These are phyloP conservation scores for Tricholoma terreum DNA, from an alignment of 768 basidiomycete species.

Conservation along the genomic window DNA sequence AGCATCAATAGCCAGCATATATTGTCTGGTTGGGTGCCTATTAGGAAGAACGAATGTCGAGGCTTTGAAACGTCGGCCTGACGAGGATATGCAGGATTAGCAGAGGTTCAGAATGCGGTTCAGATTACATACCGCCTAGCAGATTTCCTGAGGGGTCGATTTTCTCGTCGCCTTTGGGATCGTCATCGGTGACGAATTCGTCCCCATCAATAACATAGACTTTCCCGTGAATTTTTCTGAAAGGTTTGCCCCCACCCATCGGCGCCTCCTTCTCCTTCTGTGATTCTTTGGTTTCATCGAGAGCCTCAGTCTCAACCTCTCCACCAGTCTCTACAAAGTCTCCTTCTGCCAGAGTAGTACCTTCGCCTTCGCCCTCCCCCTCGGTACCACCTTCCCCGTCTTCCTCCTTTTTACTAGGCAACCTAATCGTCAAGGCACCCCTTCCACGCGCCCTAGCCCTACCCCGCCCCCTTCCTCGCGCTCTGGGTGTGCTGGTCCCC, in stretches of 20 bases:
- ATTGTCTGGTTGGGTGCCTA: slow-evolving; percentile 79
- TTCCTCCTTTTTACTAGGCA: slow-evolving; percentile 29
- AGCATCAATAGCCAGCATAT: slow-evolving; percentile 97
- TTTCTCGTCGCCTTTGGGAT: slow-evolving; percentile 88
- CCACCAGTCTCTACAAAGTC: slow-evolving; percentile 29
- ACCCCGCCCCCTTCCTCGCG: slow-evolving; percentile 38
- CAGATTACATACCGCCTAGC: slow-evolving; percentile 63
- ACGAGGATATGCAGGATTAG: background rate
- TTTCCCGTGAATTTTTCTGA: slow-evolving; percentile 69
- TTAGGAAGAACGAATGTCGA: slow-evolving; percentile 84
- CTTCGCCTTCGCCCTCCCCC: slow-evolving; percentile 37
- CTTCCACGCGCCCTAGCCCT: slow-evolving; percentile 27
- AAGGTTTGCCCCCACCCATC: slow-evolving; percentile 61
- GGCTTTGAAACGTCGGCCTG: slow-evolving; percentile 87
- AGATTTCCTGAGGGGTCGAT: slow-evolving; percentile 83
- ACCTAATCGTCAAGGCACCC: slow-evolving; percentile 26
- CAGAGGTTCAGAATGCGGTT: slow-evolving; percentile 7
- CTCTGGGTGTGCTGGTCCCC: slow-evolving; percentile 29
- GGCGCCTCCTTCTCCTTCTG: slow-evolving; percentile 43
- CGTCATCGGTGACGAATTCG: slow-evolving; percentile 80
- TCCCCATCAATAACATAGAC: slow-evolving; percentile 83
- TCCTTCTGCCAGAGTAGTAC: slow-evolving; percentile 31
- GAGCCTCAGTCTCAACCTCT: slow-evolving; percentile 34
- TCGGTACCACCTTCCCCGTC: slow-evolving; percentile 30
- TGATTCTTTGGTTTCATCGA: slow-evolving; percentile 31